Conservation (phyloP, 2,329 filamentous ascomycete genomes). For the Teratosphaeria nubilosa region DNA sequence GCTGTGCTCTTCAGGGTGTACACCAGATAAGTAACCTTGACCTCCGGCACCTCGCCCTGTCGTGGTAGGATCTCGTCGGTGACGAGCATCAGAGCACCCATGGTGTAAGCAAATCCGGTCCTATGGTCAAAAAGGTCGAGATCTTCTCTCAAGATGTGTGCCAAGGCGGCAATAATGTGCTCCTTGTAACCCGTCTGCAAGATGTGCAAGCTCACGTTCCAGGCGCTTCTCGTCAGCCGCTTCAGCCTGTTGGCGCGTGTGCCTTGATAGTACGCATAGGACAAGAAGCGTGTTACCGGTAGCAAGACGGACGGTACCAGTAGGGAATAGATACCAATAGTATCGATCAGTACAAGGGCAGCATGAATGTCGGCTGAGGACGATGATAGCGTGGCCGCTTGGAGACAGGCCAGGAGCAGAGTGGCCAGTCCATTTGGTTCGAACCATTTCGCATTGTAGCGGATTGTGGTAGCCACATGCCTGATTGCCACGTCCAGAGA, state of each 20-base stretch:
- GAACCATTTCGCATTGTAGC: slow-evolving; percentile 25
- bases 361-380: slow-evolving; percentile 21
- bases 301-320: slow-evolving; percentile 14
- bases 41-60: slow-evolving; percentile 1
- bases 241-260: slow-evolving; percentile 20
- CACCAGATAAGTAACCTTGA: slow-evolving; percentile 6
- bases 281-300: slow-evolving; percentile 17
- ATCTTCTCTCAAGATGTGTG: slow-evolving; percentile 15
- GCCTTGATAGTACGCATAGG: slow-evolving; percentile 23
- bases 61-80: slow-evolving; percentile 10
- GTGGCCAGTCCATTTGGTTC: slow-evolving; percentile 13
- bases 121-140: slow-evolving; percentile 8
- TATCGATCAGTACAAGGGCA: slow-evolving; percentile 20
- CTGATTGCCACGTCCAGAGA: slow-evolving; percentile 13
- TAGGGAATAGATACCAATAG: slow-evolving; percentile 18
- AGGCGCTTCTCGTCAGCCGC: slow-evolving; percentile 16
- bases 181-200: slow-evolving; percentile 21
- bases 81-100: slow-evolving; percentile 22
- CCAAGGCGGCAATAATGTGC: slow-evolving; percentile 16
- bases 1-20: slow-evolving; percentile 4
- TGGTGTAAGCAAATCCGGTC: slow-evolving; percentile 14
- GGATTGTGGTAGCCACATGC: slow-evolving; percentile 15
- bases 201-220: slow-evolving; percentile 18
- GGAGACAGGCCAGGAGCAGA: slow-evolving; percentile 15
- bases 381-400: slow-evolving; percentile 16